Evolutionary conservation across 345 rosid species (phyloP), one percentile per base, ranked within the genome.

Genomic region (Brassica carinata): DNA sequence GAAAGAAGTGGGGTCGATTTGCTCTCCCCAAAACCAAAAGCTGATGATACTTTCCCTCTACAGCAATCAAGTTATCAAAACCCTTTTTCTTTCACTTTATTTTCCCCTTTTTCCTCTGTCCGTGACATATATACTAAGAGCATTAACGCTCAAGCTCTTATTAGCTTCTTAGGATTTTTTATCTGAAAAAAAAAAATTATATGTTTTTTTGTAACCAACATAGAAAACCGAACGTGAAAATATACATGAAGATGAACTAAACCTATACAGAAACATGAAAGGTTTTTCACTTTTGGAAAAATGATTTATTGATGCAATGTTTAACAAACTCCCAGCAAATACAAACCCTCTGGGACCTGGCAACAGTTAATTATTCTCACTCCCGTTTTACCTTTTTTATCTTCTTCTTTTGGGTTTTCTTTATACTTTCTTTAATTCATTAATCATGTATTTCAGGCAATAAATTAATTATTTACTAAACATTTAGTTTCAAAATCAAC

Each of bases 31-130:
- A 59, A 61, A 69, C 73, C 27, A 81, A 81, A 81, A 76, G 84
- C 74, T 76, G 84, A 67, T 72, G 74, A 81, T 81, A 81, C 84
- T 76, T 81, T 81, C 29, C 84, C 84, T 81, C 81, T 66, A 81
- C 77, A 76, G 77, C 84, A 81, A 76, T 81, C 84, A 81, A 81
- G 77, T 81, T 66, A 76, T 76, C 70, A 71, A 76, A 33, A 13
- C 58, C 59, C 74, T 81, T 81, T 81, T 81, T 48, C 74, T 71
- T 43, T 40, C 77, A 66, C 80, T 81, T 76, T 76, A 29, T 71
- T 38, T 29, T 1, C 17, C 18, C 71, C 0, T 74, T 66, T 73
- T 73, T 5, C 34, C n/a, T n/a, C 38, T 68, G 5, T 62, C 58
- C 58, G 55, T 67, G 40, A 45, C 3, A 19, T n/a, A 63, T 64